Conservation (phyloP, 192 early-diverging fungal species). For the Backusella liffmaniae region DNA sequence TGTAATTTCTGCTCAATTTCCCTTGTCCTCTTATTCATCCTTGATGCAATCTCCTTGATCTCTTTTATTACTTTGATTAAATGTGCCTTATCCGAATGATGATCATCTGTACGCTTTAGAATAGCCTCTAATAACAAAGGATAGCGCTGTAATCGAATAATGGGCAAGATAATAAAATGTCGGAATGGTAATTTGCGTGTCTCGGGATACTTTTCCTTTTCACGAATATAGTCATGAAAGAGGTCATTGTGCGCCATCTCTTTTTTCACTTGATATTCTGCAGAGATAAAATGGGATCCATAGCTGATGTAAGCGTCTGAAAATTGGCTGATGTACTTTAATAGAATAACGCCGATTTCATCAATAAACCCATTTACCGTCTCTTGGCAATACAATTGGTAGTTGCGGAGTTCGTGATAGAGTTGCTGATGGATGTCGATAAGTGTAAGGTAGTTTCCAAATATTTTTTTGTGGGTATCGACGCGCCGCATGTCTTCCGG, state of each 20-base stretch:
- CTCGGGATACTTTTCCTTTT: slow-evolving; percentile 49
- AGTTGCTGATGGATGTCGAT: slow-evolving; percentile 55
- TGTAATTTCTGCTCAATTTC: slow-evolving; percentile 4
- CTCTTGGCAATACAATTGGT: slow-evolving; percentile 45
- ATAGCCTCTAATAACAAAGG: slow-evolving; percentile 78
- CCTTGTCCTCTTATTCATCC: slow-evolving; percentile 22
- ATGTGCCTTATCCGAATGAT: slow-evolving; percentile 71
- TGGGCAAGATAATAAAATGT: slow-evolving; percentile 67
- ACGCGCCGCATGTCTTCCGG: not conserved
- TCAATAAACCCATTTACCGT: slow-evolving; percentile 54
- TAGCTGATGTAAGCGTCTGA: slow-evolving; percentile 73
- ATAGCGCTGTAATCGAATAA: slow-evolving; percentile 82
- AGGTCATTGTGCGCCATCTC: slow-evolving; percentile 64
- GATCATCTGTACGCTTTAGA: slow-evolving; percentile 76
- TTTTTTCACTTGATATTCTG: slow-evolving; percentile 67
- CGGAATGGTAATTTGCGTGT: slow-evolving; percentile 30
- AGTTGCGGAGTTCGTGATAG: slow-evolving; percentile 48
- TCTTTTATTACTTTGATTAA: slow-evolving; percentile 32
- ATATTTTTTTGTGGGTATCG: slow-evolving; percentile 66
- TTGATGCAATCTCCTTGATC: slow-evolving; percentile 6
- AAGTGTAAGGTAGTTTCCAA: slow-evolving; percentile 70
- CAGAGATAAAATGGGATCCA: slow-evolving; percentile 74
- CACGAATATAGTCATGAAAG: slow-evolving; percentile 73
- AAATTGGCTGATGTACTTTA: slow-evolving; percentile 61
- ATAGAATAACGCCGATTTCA: slow-evolving; percentile 80